Conservation (phyloP, 805 yeast genomes). For the Candida odintsovae region DNA sequence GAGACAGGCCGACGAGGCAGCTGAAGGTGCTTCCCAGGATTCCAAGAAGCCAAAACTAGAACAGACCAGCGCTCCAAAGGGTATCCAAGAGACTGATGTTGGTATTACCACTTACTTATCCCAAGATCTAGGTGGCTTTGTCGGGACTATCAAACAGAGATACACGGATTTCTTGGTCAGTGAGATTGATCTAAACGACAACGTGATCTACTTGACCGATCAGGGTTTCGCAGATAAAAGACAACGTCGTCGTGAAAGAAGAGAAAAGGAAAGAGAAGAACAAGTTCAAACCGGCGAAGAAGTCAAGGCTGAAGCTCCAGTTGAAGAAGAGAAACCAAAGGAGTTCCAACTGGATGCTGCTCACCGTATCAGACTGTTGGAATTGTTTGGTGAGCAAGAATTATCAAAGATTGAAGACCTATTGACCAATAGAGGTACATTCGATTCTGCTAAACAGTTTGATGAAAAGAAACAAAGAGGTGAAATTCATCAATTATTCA, state of each 20-base stretch:
- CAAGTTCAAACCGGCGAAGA: neutral
- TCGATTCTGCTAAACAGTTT: slow-evolving; percentile 52
- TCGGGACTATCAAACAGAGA: slow-evolving; percentile 78
- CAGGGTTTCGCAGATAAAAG: slow-evolving; percentile 56
- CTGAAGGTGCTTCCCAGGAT: slow-evolving; percentile 9
- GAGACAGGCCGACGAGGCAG: slow-evolving; percentile 20
- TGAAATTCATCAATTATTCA: slow-evolving; percentile 65
- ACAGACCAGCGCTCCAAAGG: slow-evolving; percentile 19
- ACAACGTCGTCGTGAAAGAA: slow-evolving; percentile 33
- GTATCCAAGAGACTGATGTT: slow-evolving; percentile 71
- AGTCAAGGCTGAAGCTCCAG: slow-evolving; percentile 5
- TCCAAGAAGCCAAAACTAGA: slow-evolving; percentile 18
- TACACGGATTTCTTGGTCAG: slow-evolving; percentile 92
- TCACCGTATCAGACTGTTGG: slow-evolving; percentile 41
- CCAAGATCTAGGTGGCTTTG: slow-evolving; percentile 52
- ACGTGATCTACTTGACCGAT: slow-evolving; percentile 71
- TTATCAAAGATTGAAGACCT: slow-evolving; percentile 50
- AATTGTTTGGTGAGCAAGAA: slow-evolving; percentile 55
- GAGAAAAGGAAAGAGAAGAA: slow-evolving; percentile 21
- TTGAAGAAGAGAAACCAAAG: slow-evolving; percentile 16
- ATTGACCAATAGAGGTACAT: slow-evolving; percentile 43
- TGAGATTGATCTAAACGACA: slow-evolving; percentile 66
- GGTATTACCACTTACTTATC: slow-evolving; percentile 77
- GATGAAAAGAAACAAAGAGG: slow-evolving; percentile 73
- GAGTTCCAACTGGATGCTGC: slow-evolving; percentile 41